A percentile compares a stretch with the other conserved stretches of the same genome.
Evolutionary conservation across 1,139 yeast species (phyloP).

Genomic region (Taphrina confusa): DNA sequence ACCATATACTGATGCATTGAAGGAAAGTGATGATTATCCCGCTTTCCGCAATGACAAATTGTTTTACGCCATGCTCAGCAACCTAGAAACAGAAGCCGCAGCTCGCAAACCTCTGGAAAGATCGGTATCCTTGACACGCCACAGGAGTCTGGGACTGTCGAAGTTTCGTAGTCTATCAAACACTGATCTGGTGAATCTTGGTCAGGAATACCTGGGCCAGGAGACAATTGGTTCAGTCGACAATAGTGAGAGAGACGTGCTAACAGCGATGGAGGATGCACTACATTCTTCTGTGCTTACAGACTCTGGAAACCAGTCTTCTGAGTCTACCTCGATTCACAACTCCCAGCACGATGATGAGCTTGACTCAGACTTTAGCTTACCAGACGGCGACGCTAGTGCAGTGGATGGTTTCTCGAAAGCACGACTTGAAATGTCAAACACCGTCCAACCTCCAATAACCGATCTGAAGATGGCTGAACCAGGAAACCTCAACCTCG

Average conservation of each 20-base stretch:
- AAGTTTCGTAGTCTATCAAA: background rate
- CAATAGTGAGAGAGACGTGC: background rate
- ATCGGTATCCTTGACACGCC: background rate
- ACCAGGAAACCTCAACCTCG: constrained; percentile 66
- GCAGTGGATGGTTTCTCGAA: background rate
- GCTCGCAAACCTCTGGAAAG: background rate
- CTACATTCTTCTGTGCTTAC: constrained; percentile 9
- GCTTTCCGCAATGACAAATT: constrained; percentile 38
- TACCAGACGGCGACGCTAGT: background rate
- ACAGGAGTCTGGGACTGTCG: background rate
- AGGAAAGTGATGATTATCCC: constrained; percentile 49
- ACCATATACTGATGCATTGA: constrained; percentile 34
- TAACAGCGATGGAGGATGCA: constrained; percentile 20
- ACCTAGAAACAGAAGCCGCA: background rate
- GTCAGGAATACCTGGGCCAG: background rate
- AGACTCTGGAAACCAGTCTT: background rate
- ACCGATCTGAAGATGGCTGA: constrained; percentile 54
- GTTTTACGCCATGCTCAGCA: constrained; percentile 39
- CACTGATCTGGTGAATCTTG: constrained; percentile 4
- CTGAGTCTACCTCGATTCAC: background rate
- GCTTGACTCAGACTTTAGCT: background rate
- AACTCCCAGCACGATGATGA: background rate
- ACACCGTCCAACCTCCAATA: background rate
- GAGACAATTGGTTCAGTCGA: constrained; percentile 16
- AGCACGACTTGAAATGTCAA: background rate